Percentiles rank a stretch among this genome's conserved stretches.
Evolutionary conservation across 495 filamentous ascomycete genomes (phyloP).

Genomic region (Penicillium nucicola): DNA sequence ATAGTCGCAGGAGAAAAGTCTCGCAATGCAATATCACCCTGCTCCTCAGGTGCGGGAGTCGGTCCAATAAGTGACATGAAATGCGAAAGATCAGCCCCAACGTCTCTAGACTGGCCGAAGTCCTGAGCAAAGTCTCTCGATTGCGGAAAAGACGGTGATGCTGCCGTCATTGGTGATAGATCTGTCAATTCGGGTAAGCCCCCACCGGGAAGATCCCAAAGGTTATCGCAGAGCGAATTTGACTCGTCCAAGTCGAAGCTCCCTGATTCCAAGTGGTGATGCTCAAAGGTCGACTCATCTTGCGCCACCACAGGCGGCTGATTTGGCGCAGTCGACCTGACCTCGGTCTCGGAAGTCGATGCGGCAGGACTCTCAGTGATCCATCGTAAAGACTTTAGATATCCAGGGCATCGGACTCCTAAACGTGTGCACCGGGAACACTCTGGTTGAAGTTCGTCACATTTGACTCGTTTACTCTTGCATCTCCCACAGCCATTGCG

Average conservation of each 20-base stretch:
- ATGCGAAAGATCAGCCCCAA: conserved; percentile 24
- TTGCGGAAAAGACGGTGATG: conserved; percentile 15
- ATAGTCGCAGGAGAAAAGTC: conserved; percentile 39
- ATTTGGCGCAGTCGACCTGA: conserved; percentile 4
- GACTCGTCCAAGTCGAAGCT: conserved; percentile 17
- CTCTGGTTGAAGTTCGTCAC: conserved; percentile 51
- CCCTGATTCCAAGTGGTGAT: conserved; percentile 4
- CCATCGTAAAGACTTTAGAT: conserved; percentile 52
- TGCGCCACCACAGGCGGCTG: conserved; percentile 2
- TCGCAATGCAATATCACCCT: conserved; percentile 16
- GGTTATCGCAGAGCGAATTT: conserved; percentile 25
- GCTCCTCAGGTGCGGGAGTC: conserved; percentile 16
- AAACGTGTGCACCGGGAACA: conserved; percentile 51
- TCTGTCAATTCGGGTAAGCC: conserved; percentile 35
- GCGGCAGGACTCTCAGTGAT: conserved; percentile 41
- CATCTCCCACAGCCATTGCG: conserved; percentile 46
- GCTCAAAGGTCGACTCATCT: conserved; percentile 3
- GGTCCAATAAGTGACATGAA: conserved; percentile 31
- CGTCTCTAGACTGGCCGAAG: conserved; percentile 22
- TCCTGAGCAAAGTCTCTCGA: conserved; percentile 21
- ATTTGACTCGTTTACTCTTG: conserved; percentile 57
- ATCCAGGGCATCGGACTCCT: conserved; percentile 50
- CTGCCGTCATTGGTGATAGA: conserved; percentile 20
- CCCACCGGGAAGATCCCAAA: conserved; percentile 35
- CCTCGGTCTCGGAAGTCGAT: conserved; percentile 5